These are phyloP conservation scores for Orbilia blumenaviensis DNA, from an alignment of 2,329 filamentous ascomycete species.

Conservation along the genomic window DNA sequence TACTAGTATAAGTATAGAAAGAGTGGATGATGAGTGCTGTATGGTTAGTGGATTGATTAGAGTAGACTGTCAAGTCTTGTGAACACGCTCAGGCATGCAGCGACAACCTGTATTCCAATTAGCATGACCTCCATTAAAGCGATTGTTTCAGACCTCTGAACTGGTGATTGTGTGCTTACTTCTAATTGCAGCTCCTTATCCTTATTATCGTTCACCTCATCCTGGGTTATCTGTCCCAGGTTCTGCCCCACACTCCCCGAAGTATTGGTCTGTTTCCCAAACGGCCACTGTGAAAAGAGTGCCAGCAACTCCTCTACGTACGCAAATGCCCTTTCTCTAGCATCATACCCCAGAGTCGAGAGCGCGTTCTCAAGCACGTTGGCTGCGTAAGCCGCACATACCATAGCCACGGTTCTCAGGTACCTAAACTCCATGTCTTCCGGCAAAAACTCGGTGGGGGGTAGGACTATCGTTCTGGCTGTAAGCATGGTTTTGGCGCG, in stretches of 20 bases:
- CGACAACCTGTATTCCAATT: conserved; percentile 71
- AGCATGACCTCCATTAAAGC: neutral
- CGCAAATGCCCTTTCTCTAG: conserved; percentile 90
- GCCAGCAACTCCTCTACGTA: conserved; percentile 95
- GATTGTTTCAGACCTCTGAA: neutral
- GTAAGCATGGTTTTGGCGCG: conserved; percentile 92
- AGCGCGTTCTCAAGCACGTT: conserved; percentile 99
- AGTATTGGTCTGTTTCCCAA: conserved; percentile 78
- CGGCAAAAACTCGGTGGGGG: conserved; percentile 85
- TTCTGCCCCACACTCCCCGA: conserved; percentile 89
- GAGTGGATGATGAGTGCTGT: neutral
- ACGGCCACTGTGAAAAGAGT: conserved; percentile 98
- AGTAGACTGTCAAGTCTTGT: conserved; percentile 95
- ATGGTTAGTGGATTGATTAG: conserved; percentile 63
- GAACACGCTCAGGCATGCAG: conserved; percentile 95
- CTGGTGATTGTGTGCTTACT: conserved; percentile 72
- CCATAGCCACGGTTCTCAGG: conserved; percentile 90
- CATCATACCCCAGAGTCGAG: conserved; percentile 90
- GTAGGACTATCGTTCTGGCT: conserved; percentile 90
- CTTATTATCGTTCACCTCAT: conserved; percentile 85
- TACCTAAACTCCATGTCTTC: conserved; percentile 95
- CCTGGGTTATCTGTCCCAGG: conserved; percentile 82
- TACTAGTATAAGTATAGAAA: neutral
- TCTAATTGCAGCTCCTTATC: conserved; percentile 97
- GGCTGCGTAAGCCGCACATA: conserved; percentile 96